Evolutionary conservation across 83 land plant species (phyloP), one percentile per base, ranked within the genome.

Genomic region (Larix sibirica): DNA sequence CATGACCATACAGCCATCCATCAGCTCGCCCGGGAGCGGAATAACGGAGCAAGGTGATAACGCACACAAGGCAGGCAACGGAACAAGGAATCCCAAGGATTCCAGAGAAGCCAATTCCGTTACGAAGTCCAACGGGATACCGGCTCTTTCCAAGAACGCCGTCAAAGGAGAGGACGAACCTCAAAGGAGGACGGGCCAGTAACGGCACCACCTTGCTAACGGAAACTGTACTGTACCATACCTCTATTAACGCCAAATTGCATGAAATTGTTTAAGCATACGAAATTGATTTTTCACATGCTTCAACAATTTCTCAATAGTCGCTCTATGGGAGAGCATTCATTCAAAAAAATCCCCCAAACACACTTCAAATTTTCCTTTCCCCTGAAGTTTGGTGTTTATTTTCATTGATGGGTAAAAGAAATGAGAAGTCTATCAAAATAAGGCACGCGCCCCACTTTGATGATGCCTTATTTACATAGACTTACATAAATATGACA

Each of bases 181-280:
- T 38, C 54, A 73, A 38, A 38, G 54, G 77, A 73, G 77, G 54
- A 17, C 77, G 6, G 21, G 47, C 21, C 77, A 73, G 33, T 60
- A 36, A 24, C 79, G 31, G 28, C 80, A 24, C 63, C 62, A 10
- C 79, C 62, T 18, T 78, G 36, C 61, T 24, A 60, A 60, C 20
- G 79, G 31, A 21, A 47, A 21, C 65, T 60, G 80, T 59, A 77
- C 62, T 23, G 63, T 65, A 79, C 3, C 59, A 79, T 61, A 42
- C 60, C 23, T 28, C 31, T 21, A 79, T 13, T 26, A 79, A 14
- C 21, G 38, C 59, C 59, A 28, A 21, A 54, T 60, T 36, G 65
- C 63, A 60, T 79, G 80, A 79, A 79, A 79, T 79, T 61, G 80
- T 79, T 79, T 1, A 79, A 79, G 80, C 80, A 79, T 79, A 59